Evolutionary conservation across 306 rosid species (phyloP), one percentile per base, ranked within the genome.

Genomic region (Rubus parviflorus): DNA sequence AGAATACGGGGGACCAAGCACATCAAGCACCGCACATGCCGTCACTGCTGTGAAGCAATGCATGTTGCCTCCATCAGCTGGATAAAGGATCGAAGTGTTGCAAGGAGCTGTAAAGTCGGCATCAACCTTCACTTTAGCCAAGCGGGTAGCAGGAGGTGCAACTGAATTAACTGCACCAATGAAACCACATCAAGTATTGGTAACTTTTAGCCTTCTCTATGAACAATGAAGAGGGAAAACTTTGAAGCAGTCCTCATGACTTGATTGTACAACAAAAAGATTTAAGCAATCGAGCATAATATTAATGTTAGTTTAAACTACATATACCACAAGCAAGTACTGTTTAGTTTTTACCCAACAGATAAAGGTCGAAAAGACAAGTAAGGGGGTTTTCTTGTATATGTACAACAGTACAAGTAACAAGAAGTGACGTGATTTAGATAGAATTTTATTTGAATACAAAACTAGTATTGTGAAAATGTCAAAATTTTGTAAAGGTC

Each of bases 1-100:
- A 4, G 87, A 85, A 83, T 95, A 95, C 1, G 99, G 99, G 6
- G 99, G 99, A 47, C 99, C 99, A n/a, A 92, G 96, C 75, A 95
- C 99, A 68, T 95, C 99, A 1, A 95, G 86, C 81, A 95, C 86
- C 1, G 97, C 98, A 41, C 99, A 95, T 0, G 98, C 94, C 6
- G 97, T 92, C 87, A 95, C 90, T 4, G 97, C 99, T 4, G 94
- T 95, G 94, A 95, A 92, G 85, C 93, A 82, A 73, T 95, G 99
- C 91, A 95, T 57, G 88, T 95, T 95, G 48, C 99, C 99, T 15
- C 99, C 99, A 53, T 92, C 97, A 1, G 91, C 86, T 0, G 99
- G 99, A 72, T 88, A 95, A 15, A 95, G 92, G 80, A 95, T 91
- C 40, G 94, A 88, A 5, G 98, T 71, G 75, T 85, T 51, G 83